phyloP scores from a whole-genome alignment of 1,284 basidiomycete genomes.

The Trametes polyzona region DNA sequence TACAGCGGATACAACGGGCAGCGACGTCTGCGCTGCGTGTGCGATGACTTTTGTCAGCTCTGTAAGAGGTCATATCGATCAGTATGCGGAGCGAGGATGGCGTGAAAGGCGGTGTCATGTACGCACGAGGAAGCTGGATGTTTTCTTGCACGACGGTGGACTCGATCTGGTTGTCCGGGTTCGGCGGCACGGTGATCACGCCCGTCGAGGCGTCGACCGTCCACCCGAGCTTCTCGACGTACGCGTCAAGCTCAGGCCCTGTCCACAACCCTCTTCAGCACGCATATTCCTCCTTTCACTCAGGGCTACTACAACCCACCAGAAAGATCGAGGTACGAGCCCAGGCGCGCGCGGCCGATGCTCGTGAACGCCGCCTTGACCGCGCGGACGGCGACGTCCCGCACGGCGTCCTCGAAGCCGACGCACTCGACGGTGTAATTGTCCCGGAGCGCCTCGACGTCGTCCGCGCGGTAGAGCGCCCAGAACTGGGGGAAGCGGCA shows the following conservation, averaged over 20 bases:
- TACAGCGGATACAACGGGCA: slow-evolving; percentile 25
- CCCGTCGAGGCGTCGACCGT: slow-evolving; percentile 60
- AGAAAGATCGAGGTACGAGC: slow-evolving; percentile 73
- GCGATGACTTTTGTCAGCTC: slow-evolving; percentile 86
- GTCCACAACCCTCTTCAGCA: slow-evolving; percentile 6
- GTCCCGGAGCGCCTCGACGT: slow-evolving; percentile 73
- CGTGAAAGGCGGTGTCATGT: slow-evolving; percentile 39
- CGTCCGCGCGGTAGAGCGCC: slow-evolving; percentile 69
- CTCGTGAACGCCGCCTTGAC: slow-evolving; percentile 81
- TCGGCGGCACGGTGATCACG: slow-evolving; percentile 76
- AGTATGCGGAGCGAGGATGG: neutral
- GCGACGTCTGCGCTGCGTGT: slow-evolving; percentile 54
- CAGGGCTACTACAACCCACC: slow-evolving; percentile 44
- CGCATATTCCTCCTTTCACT: neutral
- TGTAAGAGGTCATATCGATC: slow-evolving; percentile 40
- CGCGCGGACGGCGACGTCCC: slow-evolving; percentile 76
- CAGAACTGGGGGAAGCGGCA: slow-evolving; percentile 94
- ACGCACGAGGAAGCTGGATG: slow-evolving; percentile 81
- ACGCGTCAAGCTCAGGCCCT: slow-evolving; percentile 68
- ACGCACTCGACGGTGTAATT: slow-evolving; percentile 84
- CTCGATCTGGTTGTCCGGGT: slow-evolving; percentile 95
- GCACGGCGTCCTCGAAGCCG: slow-evolving; percentile 82
- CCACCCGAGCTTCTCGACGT: slow-evolving; percentile 80
- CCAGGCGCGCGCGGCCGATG: slow-evolving; percentile 71
- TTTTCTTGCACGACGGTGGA: slow-evolving; percentile 92